Evolutionary conservation across 257 asterid genomes (phyloP).

Genomic region (Solanum dulcamara): DNA sequence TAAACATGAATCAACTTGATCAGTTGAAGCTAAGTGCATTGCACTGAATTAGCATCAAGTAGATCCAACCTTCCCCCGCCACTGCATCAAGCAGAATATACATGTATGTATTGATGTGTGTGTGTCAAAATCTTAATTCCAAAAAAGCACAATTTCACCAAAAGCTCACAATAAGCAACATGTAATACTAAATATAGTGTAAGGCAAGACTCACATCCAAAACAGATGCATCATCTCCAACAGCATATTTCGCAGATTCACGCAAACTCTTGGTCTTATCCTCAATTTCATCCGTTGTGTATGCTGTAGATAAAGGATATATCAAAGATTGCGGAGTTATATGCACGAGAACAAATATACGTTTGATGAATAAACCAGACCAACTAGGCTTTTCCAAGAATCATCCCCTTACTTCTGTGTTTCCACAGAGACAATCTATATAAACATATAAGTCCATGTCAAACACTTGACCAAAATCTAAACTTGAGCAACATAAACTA

Average conservation of each 20-base stretch:
- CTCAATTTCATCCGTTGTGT: constrained; percentile 56
- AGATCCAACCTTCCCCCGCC: not conserved
- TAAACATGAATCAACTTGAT: not conserved
- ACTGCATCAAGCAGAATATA: not conserved
- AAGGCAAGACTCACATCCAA: constrained; percentile 42
- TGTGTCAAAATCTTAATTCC: not conserved
- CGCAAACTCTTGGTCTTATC: constrained; percentile 51
- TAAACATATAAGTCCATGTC: not conserved
- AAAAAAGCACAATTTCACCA: not conserved
- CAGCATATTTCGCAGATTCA: constrained; percentile 28
- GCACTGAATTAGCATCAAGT: not conserved
- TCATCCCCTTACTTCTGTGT: not conserved
- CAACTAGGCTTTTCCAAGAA: not conserved
- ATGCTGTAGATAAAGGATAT: constrained; percentile 38
- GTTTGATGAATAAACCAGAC: not conserved
- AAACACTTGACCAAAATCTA: not conserved
- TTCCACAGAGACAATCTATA: not conserved
- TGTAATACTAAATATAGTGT: not conserved
- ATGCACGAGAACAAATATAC: not conserved
- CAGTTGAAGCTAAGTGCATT: not conserved
- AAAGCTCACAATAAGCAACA: not conserved
- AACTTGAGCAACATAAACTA: not conserved
- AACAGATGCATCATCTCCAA: constrained; percentile 47
- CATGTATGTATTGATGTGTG: not conserved
- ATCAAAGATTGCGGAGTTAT: not conserved